A percentile compares a stretch with the other conserved stretches of the same genome.
These are phyloP conservation scores for Athelia psychrophila DNA, from an alignment of 1,284 basidiomycete genomes.

Conservation along the genomic window DNA sequence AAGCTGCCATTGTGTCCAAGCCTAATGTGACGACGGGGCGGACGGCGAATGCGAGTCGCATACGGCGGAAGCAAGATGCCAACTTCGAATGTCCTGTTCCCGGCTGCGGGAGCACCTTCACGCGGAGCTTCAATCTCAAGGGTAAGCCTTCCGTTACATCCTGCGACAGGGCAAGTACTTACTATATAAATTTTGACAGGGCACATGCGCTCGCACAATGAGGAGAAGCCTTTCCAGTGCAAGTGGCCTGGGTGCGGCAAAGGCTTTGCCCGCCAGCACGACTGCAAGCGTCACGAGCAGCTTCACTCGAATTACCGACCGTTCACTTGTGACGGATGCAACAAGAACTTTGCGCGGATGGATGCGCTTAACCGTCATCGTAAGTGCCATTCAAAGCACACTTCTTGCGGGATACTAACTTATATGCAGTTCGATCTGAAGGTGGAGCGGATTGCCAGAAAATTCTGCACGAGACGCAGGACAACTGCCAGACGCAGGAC, in stretches of 20 bases:
- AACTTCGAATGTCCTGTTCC: constrained; percentile 73
- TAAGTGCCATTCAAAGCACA: constrained; percentile 35
- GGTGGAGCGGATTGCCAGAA: constrained; percentile 32
- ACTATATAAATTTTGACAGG: constrained; percentile 34
- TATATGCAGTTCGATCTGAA: constrained; percentile 29
- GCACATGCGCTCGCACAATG: constrained; percentile 80
- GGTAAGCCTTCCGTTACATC: constrained; percentile 43
- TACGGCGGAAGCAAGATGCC: constrained; percentile 70
- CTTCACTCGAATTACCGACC: constrained; percentile 75
- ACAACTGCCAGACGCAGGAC: neutral
- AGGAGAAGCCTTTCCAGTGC: constrained; percentile 82
- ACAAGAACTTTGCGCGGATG: constrained; percentile 76
- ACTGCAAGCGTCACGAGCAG: constrained; percentile 82
- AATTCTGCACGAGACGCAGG: neutral
- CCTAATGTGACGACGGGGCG: constrained; percentile 71
- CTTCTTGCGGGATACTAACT: neutral
- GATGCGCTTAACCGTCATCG: constrained; percentile 77
- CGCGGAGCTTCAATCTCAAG: constrained; percentile 78
- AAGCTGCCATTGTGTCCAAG: constrained; percentile 35
- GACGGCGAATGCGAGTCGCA: constrained; percentile 70
- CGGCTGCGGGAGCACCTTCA: constrained; percentile 82
- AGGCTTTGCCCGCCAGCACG: constrained; percentile 82
- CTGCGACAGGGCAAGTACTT: constrained; percentile 13
- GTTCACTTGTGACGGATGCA: constrained; percentile 75
- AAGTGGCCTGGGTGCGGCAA: constrained; percentile 85